A percentile compares a stretch with the other conserved stretches of the same genome.
phyloP scores from a whole-genome alignment of 2,329 filamentous ascomycete species.

The Lachnellula hyalina region DNA sequence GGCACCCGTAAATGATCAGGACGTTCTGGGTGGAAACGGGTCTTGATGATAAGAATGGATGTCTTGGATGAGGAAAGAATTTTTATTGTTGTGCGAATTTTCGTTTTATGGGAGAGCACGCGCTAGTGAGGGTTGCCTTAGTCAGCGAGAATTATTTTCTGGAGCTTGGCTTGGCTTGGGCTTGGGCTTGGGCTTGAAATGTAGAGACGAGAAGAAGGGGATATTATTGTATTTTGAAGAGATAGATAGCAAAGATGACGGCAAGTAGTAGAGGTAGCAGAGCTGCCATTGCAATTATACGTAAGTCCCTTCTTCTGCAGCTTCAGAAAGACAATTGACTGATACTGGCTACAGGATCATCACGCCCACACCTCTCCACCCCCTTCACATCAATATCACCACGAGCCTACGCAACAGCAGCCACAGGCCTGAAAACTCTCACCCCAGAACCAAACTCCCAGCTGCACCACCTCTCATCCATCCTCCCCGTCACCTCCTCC shows the following conservation, averaged over 20 bases:
- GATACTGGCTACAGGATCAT: constrained; percentile 18
- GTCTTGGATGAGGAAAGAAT: constrained; percentile 48
- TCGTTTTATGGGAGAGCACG: constrained; percentile 12
- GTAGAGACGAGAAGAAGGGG: background rate
- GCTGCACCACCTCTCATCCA: constrained; percentile 34
- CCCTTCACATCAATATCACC: background rate
- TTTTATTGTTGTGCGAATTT: no score
- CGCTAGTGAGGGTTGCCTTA: constrained; percentile 30
- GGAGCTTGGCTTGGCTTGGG: background rate
- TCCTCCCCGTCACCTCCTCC: constrained; percentile 21
- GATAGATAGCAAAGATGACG: constrained; percentile 38
- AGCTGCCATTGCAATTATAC: constrained; percentile 44
- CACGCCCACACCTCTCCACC: constrained; percentile 26
- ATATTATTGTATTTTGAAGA: background rate
- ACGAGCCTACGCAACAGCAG: constrained; percentile 27
- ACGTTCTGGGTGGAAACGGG: constrained; percentile 64
- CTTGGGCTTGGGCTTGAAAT: no score
- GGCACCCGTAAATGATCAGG: constrained; percentile 91
- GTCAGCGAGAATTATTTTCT: constrained; percentile 21
- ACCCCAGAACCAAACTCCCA: constrained; percentile 13
- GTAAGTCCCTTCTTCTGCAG: constrained; percentile 35
- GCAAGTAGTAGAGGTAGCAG: constrained; percentile 52
- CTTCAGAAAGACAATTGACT: background rate
- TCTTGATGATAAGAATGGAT: constrained; percentile 93
- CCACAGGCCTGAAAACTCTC: constrained; percentile 23